Evolutionary conservation across 78 protist genomes (phyloP), one percentile per base, ranked within the genome.

Genomic region (Creolimax fragrantissima): DNA sequence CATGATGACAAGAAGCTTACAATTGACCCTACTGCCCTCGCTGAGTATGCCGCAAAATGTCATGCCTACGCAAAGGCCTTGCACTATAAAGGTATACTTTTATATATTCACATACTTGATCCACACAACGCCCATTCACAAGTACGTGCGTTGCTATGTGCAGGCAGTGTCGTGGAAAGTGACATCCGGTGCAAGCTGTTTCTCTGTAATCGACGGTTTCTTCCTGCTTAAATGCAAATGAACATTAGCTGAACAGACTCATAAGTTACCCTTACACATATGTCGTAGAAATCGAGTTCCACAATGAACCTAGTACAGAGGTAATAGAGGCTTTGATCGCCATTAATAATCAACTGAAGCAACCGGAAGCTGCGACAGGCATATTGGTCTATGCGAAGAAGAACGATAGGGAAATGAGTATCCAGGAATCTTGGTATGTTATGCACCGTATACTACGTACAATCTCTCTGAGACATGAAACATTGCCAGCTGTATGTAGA

Each of bases 11-110:
- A 95, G 94, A 94, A 96, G 17, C 94, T 96, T 41, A 98, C 99
- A 24, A 95, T 98, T 45, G 95, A 91, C 84, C 41, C 83, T 35
- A 42, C 94, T 11, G 58, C 90, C 44, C 93, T 98, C 4, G 99
- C 98, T 36, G 92, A 47, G n/a, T 74, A 96, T 5, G 99, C 99
- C 0, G 95, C 93, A 88, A 47, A 90, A 39, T 98, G 99, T 94
- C 98, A 97, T 35, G 97, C 99, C 42, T 99, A 95, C 84, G 99
- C 99, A 32, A 98, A 98, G 94, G 99, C 99, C 7, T 94, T 98
- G 88, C 99, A 97, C 92, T 98, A 98, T 94, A 92, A 45, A 81
- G 96, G 74, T 58, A 24, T 17, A 24, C n/a, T n/a, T n/a, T n/a
- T n/a, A n/a, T n/a, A 58, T 58, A 58, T 17, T 58, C 1, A 58